phyloP scores from a whole-genome alignment of 306 rosid genomes.

The Prunus mira region DNA sequence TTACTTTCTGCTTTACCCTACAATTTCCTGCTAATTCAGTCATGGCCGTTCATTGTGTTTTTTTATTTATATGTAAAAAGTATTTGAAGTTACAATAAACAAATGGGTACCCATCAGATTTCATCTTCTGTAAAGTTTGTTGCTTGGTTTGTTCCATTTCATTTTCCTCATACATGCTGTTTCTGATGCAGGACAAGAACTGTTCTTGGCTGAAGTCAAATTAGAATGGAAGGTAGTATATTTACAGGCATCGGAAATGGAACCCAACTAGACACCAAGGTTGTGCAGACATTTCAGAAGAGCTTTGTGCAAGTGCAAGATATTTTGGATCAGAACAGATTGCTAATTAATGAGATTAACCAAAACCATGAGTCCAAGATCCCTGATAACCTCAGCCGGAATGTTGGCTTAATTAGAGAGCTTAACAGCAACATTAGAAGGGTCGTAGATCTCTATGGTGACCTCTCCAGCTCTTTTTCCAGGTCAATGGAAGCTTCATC shows the following conservation, averaged over 20 bases:
- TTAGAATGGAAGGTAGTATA: constrained; percentile 67
- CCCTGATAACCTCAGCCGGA: constrained; percentile 70
- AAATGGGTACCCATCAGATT: constrained; percentile 3
- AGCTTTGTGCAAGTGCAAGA: constrained; percentile 87
- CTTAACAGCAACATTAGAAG: constrained; percentile 86
- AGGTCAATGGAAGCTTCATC: constrained; percentile 76
- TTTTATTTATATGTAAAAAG: not conserved
- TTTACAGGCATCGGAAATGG: constrained; percentile 61
- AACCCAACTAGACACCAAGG: constrained; percentile 58
- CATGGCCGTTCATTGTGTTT: not conserved
- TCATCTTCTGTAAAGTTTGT: not conserved
- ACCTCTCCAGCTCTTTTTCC: constrained; percentile 65
- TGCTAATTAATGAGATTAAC: constrained; percentile 84
- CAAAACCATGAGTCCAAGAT: constrained; percentile 80
- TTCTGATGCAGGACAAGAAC: constrained; percentile 42
- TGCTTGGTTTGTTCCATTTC: constrained; percentile 8
- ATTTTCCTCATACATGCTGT: constrained; percentile 12
- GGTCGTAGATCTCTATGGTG: constrained; percentile 91
- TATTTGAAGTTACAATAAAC: not conserved
- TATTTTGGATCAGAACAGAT: constrained; percentile 79
- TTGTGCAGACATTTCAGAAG: constrained; percentile 73
- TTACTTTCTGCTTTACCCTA: not conserved
- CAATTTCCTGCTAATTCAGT: not conserved
- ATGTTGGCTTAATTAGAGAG: constrained; percentile 80
- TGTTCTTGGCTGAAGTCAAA: constrained; percentile 29